Evolutionary conservation across 345 rosid species (phyloP), one percentile per base, ranked within the genome.

Genomic region (Lumnitzera littorea): DNA sequence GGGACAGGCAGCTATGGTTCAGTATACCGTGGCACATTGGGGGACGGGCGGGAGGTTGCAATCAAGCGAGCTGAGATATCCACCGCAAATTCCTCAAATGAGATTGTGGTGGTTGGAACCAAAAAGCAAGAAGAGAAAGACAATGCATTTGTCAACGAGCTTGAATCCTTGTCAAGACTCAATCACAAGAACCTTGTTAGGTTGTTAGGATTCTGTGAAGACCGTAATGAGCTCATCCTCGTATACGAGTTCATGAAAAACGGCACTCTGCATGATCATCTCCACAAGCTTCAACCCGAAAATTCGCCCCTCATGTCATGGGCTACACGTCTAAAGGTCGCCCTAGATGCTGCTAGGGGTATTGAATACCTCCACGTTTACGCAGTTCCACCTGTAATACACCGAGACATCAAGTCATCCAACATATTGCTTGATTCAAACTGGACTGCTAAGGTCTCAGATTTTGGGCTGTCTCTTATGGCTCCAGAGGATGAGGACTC

Each of bases 1-100:
- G 96, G 98, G 43, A 58, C 74, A 0, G 98, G 98, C 5, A 84
- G 98, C 56, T 91, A 88, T 15, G 96, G 98, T 9, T 78, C 84
- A 0, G 96, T 91, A 54, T 91, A 88, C 65, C 70, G 46, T 0
- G 94, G 75, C 2, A 64, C 62, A 25, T 56, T 91, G 46, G 75
- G 68, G 2, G 98, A 82, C 9, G 94, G 87, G 3, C 85, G 81
- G 24, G 76, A 81, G 17, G 83, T 91, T 3, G 98, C 98, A 0
- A 70, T 91, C 67, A 91, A 91, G 67, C 68, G 96, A 55, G 98
- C 96, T 1, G 94, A 84, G 57, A 41, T 3, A 15, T 75, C 70
- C 14, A 67, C 58, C 52, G 52, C 63, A 13, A 3, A 66, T 3
- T 68, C 68, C 0, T 23, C 54, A 4, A 46, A 15, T 17, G 60